These are phyloP conservation scores for Kalanchoe fedtschenkoi DNA, from an alignment of 164 flowering plant species.

Conservation along the genomic window DNA sequence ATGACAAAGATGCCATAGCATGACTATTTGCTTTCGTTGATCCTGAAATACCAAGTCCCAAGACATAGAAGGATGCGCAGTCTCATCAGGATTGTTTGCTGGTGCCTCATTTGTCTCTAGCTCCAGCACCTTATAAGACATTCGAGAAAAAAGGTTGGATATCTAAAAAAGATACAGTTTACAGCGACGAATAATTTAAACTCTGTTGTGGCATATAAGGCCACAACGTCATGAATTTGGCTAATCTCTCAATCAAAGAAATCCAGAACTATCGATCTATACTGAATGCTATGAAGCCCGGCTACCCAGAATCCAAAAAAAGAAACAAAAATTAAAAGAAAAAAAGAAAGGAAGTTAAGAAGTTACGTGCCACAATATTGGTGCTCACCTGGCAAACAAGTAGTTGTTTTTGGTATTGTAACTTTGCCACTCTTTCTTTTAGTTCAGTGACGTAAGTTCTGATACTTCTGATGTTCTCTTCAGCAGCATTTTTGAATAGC, in stretches of 20 bases:
- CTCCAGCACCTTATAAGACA: constrained; percentile 47
- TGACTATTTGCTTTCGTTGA: constrained; percentile 59
- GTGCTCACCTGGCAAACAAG: constrained; percentile 72
- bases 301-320: no score
- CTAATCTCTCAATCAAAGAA: no score
- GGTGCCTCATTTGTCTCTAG: constrained; percentile 46
- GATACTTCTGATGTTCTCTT: constrained; percentile 71
- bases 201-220: no score
- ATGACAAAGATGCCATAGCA: constrained; percentile 87
- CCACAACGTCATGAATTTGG: no score
- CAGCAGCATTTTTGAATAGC: constrained; percentile 80
- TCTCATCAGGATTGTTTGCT: constrained; percentile 16
- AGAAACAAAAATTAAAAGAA: no score
- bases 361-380: neutral
- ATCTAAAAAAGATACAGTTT: no score
- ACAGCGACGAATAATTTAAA: no score
- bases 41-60: constrained; percentile 59
- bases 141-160: neutral
- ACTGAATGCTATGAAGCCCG: no score
- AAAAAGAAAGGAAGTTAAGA: no score
- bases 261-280: no score
- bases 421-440: constrained; percentile 78
- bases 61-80: constrained; percentile 33
- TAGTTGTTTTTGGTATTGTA: constrained; percentile 84
- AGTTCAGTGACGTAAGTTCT: constrained; percentile 67